phyloP scores from a whole-genome alignment of 495 filamentous ascomycete genomes.

The Penicillium pancosmium region DNA sequence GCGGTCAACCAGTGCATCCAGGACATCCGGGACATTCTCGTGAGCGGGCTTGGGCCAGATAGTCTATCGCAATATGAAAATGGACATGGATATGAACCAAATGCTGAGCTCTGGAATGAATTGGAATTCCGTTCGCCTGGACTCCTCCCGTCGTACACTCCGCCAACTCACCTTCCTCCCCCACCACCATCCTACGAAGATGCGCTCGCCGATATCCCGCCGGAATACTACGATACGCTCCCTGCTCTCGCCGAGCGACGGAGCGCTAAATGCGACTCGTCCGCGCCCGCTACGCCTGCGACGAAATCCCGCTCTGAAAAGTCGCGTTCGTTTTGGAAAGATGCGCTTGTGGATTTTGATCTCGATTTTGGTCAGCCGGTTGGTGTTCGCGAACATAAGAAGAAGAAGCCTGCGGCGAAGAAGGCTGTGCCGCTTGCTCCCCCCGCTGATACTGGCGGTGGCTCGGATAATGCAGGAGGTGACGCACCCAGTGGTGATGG shows the following conservation, averaged over 20 bases:
- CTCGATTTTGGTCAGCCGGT: slow-evolving; percentile 57
- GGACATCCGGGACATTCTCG: slow-evolving; percentile 19
- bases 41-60: background rate
- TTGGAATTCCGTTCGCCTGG: slow-evolving; percentile 15
- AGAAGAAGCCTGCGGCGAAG: slow-evolving; percentile 43
- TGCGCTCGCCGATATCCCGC: slow-evolving; percentile 45
- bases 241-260: slow-evolving; percentile 36
- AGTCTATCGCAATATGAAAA: too few relatives aligned
- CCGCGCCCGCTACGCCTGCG: slow-evolving; percentile 27
- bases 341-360: slow-evolving; percentile 31
- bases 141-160: slow-evolving; percentile 24
- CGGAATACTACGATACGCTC: slow-evolving; percentile 44
- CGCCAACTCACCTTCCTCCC: background rate
- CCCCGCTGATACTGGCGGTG: slow-evolving; percentile 25
- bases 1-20: slow-evolving; percentile 14
- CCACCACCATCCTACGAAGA: slow-evolving; percentile 49
- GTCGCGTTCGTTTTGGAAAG: slow-evolving; percentile 38
- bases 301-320: slow-evolving; percentile 35
- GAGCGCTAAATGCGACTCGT: slow-evolving; percentile 10
- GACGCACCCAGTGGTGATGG: slow-evolving; percentile 27
- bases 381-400: slow-evolving; percentile 51
- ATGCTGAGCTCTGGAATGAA: slow-evolving; percentile 18
- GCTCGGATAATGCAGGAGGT: slow-evolving; percentile 31
- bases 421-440: slow-evolving; percentile 35
- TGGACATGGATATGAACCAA: background rate